phyloP scores from a whole-genome alignment of 176 grass and related monocot genomes.

The Thalia dealbata region DNA sequence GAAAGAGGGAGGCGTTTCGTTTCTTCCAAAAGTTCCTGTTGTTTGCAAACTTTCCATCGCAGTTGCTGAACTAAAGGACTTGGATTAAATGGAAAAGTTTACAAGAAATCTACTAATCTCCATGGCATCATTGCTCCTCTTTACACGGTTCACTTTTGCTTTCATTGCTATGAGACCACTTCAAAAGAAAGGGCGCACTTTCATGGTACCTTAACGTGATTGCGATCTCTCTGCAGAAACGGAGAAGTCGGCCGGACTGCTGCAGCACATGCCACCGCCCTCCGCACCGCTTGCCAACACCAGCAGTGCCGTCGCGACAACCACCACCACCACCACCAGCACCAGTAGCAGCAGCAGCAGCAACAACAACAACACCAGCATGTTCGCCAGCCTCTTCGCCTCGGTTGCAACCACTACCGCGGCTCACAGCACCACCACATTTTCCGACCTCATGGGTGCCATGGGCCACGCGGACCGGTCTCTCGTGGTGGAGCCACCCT shows the following conservation, averaged over 20 bases:
- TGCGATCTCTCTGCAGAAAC: conserved; percentile 40
- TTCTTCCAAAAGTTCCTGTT: conserved; percentile 14
- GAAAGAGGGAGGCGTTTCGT: background rate
- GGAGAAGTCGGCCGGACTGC: conserved; percentile 21
- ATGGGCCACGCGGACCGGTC: conserved; percentile 14
- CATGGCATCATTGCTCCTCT: conserved; percentile 27
- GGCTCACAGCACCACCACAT: conserved; percentile 20
- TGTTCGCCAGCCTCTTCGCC: conserved; percentile 63
- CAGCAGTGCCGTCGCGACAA: background rate
- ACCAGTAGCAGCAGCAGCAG: conserved; percentile 21
- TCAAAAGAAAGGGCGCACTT: conserved; percentile 10
- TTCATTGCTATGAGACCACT: background rate
- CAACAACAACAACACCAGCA: conserved; percentile 31
- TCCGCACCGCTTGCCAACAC: background rate
- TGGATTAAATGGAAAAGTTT: conserved; percentile 15
- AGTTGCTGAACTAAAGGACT: conserved; percentile 14
- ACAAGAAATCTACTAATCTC: background rate
- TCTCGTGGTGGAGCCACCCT: conserved; percentile 25
- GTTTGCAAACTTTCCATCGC: conserved; percentile 29
- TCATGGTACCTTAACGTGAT: conserved; percentile 7
- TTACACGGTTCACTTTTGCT: conserved; percentile 17
- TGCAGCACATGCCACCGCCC: conserved; percentile 30
- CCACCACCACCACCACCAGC: conserved; percentile 18
- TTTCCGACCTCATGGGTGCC: conserved; percentile 13
- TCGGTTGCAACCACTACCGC: conserved; percentile 31